Percentiles rank a stretch among this genome's conserved stretches.
phyloP scores from a whole-genome alignment of 352 stramenopile species.

The Phytophthora pinifolia region DNA sequence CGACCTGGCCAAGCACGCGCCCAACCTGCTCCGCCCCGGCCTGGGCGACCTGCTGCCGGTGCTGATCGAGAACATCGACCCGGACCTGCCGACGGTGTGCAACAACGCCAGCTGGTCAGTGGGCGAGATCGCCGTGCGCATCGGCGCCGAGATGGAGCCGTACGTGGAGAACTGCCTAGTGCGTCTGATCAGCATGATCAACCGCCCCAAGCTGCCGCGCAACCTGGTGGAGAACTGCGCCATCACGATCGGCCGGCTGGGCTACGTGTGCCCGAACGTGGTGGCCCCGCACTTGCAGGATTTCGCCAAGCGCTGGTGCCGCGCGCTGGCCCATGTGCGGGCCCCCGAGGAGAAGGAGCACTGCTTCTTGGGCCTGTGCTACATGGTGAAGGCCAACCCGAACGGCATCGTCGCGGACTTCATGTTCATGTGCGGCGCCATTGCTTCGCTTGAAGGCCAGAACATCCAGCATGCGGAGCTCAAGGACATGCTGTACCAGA shows the following conservation, averaged over 20 bases:
- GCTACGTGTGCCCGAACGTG: slow-evolving; percentile 82
- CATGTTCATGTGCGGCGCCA: slow-evolving; percentile 90
- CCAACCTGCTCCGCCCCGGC: slow-evolving; percentile 68
- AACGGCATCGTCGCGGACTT: slow-evolving; percentile 87
- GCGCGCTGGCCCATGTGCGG: slow-evolving; percentile 80
- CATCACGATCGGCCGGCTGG: slow-evolving; percentile 89
- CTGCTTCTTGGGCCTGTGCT: slow-evolving; percentile 88
- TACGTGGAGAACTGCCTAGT: slow-evolving; percentile 73
- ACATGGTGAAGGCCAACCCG: slow-evolving; percentile 91
- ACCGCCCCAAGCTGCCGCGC: slow-evolving; percentile 81
- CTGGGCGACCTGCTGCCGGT: slow-evolving; percentile 78
- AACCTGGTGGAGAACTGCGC: slow-evolving; percentile 90
- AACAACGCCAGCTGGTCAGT: slow-evolving; percentile 93
- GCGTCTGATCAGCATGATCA: slow-evolving; percentile 86
- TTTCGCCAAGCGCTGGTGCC: slow-evolving; percentile 90
- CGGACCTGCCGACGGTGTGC: slow-evolving; percentile 87
- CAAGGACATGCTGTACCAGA: slow-evolving; percentile 87
- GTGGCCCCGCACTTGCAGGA: slow-evolving; percentile 82
- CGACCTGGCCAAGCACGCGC: slow-evolving; percentile 86
- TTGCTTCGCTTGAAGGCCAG: slow-evolving; percentile 84
- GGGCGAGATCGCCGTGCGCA: slow-evolving; percentile 87
- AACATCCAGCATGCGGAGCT: slow-evolving; percentile 77
- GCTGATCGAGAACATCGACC: slow-evolving; percentile 89
- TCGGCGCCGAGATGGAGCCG: slow-evolving; percentile 82
- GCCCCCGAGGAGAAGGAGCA: slow-evolving; percentile 89